Base-by-base conservation (phyloP, 148 eudicot genomes). In the Cornus kousa region DNA sequence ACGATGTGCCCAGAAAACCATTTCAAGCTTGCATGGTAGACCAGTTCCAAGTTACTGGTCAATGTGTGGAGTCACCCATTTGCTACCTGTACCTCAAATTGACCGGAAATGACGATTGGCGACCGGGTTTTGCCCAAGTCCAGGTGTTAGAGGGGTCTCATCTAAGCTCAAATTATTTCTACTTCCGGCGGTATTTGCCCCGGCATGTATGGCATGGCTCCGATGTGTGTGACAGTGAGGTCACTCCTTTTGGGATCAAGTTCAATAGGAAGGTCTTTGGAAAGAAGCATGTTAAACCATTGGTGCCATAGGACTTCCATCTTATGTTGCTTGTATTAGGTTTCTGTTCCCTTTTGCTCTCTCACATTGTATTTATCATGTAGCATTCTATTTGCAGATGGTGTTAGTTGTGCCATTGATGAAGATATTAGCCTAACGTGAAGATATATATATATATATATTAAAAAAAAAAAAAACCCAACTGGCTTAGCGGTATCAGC, bases 11-110 rank as follows among this genome's bases (percentile, higher is more conserved):
- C 8, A 79, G 88, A 66, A 86, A 70, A 62, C 94, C 94, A 24
- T 90, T 91, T 46, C 90, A 86, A 76, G 89, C 94, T 53, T 91
- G 94, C 83, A 84, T 77, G 9, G 85, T 89, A 23, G 90, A 91
- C 69, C 85, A 84, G 82, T 91, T 91, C 77, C 86, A 82, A 64
- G 80, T 86, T 19, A 83, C 85, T 0, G 85, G 81, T 2, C 76
- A 71, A 67, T 91, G 94, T 32, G 89, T 89, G 73, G 83, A 87
- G 28, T 84, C 87, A 22, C 79, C 80, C 48, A 74, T 91, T 17
- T 91, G 92, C 78, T 91, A 89, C 80, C 59, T 91, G 35, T 89
- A 87, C 83, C 83, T 91, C 24, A 86, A 83, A 40, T 72, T 89
- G 43, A 66, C 73, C n/a, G 92, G 90, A 20, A 67, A 80, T 4